These are phyloP conservation scores for Boletus pseudo-olivaceus DNA, from an alignment of 768 basidiomycete genomes.

Conservation along the genomic window DNA sequence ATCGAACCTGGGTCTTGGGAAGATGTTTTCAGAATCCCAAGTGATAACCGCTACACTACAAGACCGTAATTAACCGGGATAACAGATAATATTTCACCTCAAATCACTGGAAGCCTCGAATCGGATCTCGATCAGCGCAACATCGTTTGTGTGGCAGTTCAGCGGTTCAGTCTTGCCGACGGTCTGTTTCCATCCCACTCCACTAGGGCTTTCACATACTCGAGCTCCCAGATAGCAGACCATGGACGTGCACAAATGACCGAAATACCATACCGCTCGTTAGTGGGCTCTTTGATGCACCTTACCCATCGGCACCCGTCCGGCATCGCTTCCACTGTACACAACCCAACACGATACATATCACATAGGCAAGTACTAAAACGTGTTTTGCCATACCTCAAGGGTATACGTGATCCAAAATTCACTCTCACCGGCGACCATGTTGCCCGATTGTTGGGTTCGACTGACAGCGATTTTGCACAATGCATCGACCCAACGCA, in stretches of 20 bases:
- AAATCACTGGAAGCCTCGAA: no score
- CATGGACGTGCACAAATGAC: not conserved
- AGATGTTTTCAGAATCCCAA: constrained; percentile 25
- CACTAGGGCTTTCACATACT: not conserved
- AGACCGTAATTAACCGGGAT: not conserved
- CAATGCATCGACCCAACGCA: not conserved
- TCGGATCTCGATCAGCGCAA: no score
- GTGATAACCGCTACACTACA: constrained; percentile 31
- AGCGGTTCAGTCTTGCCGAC: no score
- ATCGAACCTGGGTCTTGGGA: constrained; percentile 28
- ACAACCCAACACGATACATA: not conserved
- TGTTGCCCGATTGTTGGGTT: not conserved
- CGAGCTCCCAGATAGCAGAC: not conserved
- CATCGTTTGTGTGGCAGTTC: no score
- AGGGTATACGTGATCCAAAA: not conserved
- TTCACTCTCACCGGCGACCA: no score
- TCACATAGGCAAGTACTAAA: not conserved
- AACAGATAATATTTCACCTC: not conserved
- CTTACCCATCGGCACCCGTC: not conserved
- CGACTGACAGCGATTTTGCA: not conserved
- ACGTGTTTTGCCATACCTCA: not conserved
- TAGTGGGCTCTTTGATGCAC: no score
- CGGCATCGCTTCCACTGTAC: not conserved
- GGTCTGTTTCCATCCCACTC: no score
- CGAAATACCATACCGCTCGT: not conserved